Evolutionary conservation across 306 rosid species (phyloP).

Genomic region (Senna siamea): DNA sequence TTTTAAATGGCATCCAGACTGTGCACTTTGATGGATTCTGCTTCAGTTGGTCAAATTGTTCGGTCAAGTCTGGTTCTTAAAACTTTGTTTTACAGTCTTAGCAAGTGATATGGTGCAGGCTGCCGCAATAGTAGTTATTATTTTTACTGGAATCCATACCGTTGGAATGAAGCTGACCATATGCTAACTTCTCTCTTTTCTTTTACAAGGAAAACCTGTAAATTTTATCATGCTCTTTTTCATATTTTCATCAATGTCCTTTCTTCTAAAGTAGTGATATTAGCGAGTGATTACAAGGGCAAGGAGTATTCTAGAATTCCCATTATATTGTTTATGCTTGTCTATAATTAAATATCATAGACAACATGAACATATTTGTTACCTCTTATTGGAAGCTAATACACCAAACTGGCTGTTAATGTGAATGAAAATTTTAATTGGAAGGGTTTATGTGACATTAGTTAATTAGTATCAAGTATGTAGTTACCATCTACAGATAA

Average conservation of each 20-base stretch:
- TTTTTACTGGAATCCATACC: background rate
- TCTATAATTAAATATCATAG: background rate
- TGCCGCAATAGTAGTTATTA: background rate
- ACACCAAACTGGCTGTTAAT: background rate
- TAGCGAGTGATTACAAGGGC: background rate
- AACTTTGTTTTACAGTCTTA: background rate
- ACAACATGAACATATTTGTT: constrained; percentile 6
- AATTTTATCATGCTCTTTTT: background rate
- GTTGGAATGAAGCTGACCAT: background rate
- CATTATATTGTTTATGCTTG: background rate
- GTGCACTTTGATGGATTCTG: too few relatives aligned
- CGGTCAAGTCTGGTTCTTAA: too few relatives aligned
- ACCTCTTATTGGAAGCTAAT: background rate
- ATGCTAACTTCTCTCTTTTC: background rate
- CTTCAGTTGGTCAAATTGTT: too few relatives aligned
- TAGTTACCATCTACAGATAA: too few relatives aligned
- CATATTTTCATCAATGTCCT: background rate
- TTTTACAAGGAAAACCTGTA: background rate
- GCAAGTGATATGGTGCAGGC: background rate
- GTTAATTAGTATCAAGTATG: constrained; percentile 10
- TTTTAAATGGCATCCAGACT: too few relatives aligned
- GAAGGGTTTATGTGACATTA: constrained; percentile 9
- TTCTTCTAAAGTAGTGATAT: background rate
- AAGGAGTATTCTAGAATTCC: background rate
- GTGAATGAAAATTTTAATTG: background rate